Percentiles rank a stretch among this genome's conserved stretches.
Evolutionary conservation across 495 filamentous ascomycete species (phyloP).

Genomic region (Xylaria intraflava): DNA sequence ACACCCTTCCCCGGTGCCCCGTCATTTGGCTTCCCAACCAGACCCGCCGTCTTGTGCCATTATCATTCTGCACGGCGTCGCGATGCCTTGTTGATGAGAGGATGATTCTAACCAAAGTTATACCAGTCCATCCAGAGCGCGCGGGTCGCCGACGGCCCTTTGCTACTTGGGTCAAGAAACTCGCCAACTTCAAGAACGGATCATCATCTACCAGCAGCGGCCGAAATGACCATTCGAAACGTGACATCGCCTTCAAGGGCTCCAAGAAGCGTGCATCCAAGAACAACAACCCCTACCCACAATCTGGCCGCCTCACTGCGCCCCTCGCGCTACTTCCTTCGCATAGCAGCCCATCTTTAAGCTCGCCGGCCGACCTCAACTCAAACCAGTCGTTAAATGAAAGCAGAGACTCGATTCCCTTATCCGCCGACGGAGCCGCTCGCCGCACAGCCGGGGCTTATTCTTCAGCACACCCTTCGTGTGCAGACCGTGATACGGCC

Average conservation of each 20-base stretch:
- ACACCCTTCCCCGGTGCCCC: constrained; percentile 10
- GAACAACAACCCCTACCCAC: constrained; percentile 81
- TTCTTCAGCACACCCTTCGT: constrained; percentile 64
- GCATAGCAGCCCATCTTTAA: constrained; percentile 54
- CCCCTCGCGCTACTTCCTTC: constrained; percentile 28
- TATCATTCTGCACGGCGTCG: constrained; percentile 7
- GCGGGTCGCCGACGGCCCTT: constrained; percentile 71
- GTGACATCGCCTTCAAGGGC: constrained; percentile 35
- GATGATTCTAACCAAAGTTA: constrained; percentile 17
- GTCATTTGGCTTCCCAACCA: not conserved
- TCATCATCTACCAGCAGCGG: constrained; percentile 34
- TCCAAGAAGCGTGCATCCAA: constrained; percentile 48
- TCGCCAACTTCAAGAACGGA: constrained; percentile 71
- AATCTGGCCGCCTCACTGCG: constrained; percentile 44
- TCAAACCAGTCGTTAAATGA: constrained; percentile 32
- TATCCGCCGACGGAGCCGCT: constrained; percentile 52
- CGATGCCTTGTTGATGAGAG: not conserved
- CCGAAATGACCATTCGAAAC: constrained; percentile 30
- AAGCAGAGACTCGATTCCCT: constrained; percentile 47
- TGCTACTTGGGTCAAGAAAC: constrained; percentile 87
- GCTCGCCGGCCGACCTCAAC: constrained; percentile 33
- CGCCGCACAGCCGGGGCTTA: constrained; percentile 61
- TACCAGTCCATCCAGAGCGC: constrained; percentile 37
- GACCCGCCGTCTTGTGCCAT: constrained; percentile 1
- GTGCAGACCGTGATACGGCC: constrained; percentile 69